phyloP scores from a whole-genome alignment of 208 protist genomes.

The Wallacemonas sp. region DNA sequence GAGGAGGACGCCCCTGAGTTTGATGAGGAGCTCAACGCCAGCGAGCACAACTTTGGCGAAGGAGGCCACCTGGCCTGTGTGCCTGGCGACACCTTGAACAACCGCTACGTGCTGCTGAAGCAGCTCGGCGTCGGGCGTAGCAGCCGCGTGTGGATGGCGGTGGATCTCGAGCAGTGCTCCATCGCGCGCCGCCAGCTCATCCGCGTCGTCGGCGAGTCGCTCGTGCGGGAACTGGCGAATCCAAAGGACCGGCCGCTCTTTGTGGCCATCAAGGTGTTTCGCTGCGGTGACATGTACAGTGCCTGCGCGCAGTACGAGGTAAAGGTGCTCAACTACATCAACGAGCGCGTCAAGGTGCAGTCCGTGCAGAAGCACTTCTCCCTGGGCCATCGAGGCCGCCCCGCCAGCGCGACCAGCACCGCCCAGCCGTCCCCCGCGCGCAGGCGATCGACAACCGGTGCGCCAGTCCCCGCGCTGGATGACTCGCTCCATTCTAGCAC shows the following conservation, averaged over 20 bases:
- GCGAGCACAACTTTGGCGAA: slow-evolving; percentile 47
- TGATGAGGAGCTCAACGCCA: slow-evolving; percentile 22
- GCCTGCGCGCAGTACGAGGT: slow-evolving; percentile 50
- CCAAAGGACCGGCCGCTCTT: slow-evolving; percentile 44
- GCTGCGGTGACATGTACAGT: slow-evolving; percentile 44
- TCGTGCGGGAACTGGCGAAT: slow-evolving; percentile 36
- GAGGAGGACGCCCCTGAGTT: slow-evolving; percentile 18
- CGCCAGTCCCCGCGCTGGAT: too few relatives aligned
- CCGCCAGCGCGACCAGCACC: neutral
- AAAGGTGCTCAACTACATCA: slow-evolving; percentile 50
- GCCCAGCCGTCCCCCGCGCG: neutral
- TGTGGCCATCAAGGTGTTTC: slow-evolving; percentile 77
- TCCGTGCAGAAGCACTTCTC: slow-evolving; percentile 26
- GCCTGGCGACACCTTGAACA: slow-evolving; percentile 61
- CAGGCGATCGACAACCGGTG: neutral
- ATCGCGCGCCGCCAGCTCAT: slow-evolving; percentile 45
- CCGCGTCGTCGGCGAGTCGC: slow-evolving; percentile 35
- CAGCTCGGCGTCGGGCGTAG: slow-evolving; percentile 55
- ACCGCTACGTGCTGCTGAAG: slow-evolving; percentile 54
- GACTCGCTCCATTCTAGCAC: too few relatives aligned
- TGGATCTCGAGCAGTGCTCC: slow-evolving; percentile 58
- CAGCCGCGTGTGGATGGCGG: slow-evolving; percentile 71
- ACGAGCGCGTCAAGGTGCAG: slow-evolving; percentile 41
- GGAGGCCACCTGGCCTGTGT: slow-evolving; percentile 60
- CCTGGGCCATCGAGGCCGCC: neutral